Base-by-base conservation (phyloP, 1,139 yeast genomes). In the Saccharomycopsis hybrid region DNA sequence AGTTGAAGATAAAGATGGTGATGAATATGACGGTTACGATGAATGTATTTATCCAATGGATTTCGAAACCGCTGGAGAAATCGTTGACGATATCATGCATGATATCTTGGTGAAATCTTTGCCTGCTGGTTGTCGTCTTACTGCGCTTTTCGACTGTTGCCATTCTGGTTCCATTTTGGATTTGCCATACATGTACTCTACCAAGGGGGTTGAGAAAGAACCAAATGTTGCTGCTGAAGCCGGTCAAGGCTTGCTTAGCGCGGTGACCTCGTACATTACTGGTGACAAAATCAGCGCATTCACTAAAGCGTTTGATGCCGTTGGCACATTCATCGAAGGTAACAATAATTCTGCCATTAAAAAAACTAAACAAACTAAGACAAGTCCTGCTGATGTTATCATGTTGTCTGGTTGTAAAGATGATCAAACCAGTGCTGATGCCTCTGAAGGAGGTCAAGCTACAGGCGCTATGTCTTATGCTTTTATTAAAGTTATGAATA, bases 121-220 rank as follows among this genome's bases (percentile, higher is more conserved):
- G 57, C 87, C 82, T 31, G 78, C 83, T 1, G 97, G 97, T 43
- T 87, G 89, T 52, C 76, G 95, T 57, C 73, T 90, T 56, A 90
- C 97, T 2, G 95, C 95, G 0, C 70, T 90, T 58, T 89, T 82
- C 62, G 97, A 90, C 68, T 84, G 95, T 25, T 90, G 97, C 64
- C 97, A 90, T 64, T 86, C 96, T 1, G 97, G 97, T 31, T 83
- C 96, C 3, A 95, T 82, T 1, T 69, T 90, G 61, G 97, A 90
- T 65, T 70, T 90, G 57, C 97, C 97, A 1, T 90, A 82, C 62
- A 80, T 83, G 47, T 90, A 90, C 67, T 82, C 95, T 18, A 92
- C 97, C 11, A 86, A 87, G 62, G 97, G 97, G 50, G 81, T 87
- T 3, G 71, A 90, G 49, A 90, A 90, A 69, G 96, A 89, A 66